Percentiles rank a stretch among this genome's conserved stretches.
Conservation (phyloP, 257 asterid species). For the Solanum phureja region DNA sequence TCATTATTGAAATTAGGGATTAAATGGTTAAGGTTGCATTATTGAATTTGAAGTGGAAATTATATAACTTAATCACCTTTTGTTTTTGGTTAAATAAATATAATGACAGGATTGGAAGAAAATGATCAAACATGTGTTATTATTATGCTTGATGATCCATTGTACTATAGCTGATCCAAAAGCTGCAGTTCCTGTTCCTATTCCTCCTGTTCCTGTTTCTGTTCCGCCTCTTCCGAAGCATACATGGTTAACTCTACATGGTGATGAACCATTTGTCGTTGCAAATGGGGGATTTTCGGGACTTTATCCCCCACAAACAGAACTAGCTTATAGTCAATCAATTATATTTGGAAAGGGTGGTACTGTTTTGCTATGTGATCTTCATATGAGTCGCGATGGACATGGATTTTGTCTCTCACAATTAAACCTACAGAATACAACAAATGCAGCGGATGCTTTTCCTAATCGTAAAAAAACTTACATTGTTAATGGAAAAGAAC, state of each 20-base stretch:
- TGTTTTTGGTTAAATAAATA: neutral
- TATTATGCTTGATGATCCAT: conserved; percentile 43
- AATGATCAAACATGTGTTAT: conserved; percentile 43
- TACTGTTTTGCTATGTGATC: conserved; percentile 59
- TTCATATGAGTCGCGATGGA: conserved; percentile 61
- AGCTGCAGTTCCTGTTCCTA: neutral
- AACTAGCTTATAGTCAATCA: conserved; percentile 29
- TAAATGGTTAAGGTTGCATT: neutral
- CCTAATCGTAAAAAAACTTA: conserved; percentile 45
- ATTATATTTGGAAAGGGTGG: conserved; percentile 28
- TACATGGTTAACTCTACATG: conserved; percentile 71
- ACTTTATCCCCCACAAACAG: conserved; percentile 51
- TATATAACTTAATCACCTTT: neutral
- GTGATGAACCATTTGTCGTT: conserved; percentile 26
- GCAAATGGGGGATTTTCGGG: conserved; percentile 70
- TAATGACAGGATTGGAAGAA: conserved; percentile 40
- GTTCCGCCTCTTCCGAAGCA: conserved; percentile 23
- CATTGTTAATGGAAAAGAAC: conserved; percentile 42
- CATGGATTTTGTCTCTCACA: conserved; percentile 43
- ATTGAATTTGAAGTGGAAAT: neutral
- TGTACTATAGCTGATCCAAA: conserved; percentile 30
- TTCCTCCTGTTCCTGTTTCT: neutral
- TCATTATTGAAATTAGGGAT: neutral
- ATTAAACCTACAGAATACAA: conserved; percentile 51
- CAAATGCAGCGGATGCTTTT: conserved; percentile 28